Percentiles rank a stretch among this genome's conserved stretches.
These are phyloP conservation scores for Annulohypoxylon moriforme DNA, from an alignment of 495 filamentous ascomycete genomes.

Conservation along the genomic window DNA sequence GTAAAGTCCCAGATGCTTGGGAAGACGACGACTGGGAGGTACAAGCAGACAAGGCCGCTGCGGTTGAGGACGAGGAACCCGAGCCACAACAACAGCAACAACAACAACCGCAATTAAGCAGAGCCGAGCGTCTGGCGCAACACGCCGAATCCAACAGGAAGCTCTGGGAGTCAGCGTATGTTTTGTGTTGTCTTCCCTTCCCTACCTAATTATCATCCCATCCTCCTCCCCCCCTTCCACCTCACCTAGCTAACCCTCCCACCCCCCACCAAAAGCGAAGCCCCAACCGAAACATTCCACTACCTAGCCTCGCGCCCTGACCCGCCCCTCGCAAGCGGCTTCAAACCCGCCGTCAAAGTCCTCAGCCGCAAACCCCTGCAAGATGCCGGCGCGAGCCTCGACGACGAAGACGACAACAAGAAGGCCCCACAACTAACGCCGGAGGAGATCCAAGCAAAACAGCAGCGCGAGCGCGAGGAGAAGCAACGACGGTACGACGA, in stretches of 20 bases:
- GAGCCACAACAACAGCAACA: constrained; percentile 50
- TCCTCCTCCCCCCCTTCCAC: no score
- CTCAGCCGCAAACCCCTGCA: constrained; percentile 83
- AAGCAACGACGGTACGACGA: constrained; percentile 91
- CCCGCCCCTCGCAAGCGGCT: constrained; percentile 77
- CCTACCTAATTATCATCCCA: neutral
- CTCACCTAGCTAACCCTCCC: constrained; percentile 13
- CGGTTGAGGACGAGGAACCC: constrained; percentile 52
- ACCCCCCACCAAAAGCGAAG: constrained; percentile 39
- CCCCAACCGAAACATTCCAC: constrained; percentile 71
- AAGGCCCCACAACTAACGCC: constrained; percentile 68
- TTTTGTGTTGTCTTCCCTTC: constrained; percentile 20
- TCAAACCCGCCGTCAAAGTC: constrained; percentile 84
- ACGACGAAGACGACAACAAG: constrained; percentile 72
- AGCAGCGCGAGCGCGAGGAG: constrained; percentile 82
- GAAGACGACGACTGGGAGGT: constrained; percentile 87
- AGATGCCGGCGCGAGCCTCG: constrained; percentile 59
- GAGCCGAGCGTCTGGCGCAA: constrained; percentile 80
- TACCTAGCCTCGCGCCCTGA: constrained; percentile 73
- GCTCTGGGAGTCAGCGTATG: constrained; percentile 90
- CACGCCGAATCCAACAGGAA: constrained; percentile 85
- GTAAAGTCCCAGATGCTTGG: constrained; percentile 80
- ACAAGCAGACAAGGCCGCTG: constrained; percentile 68
- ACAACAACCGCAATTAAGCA: constrained; percentile 63
- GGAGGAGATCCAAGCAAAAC: constrained; percentile 77